phyloP scores from a whole-genome alignment of 352 stramenopile genomes.

The Globisporangium yorkense region DNA sequence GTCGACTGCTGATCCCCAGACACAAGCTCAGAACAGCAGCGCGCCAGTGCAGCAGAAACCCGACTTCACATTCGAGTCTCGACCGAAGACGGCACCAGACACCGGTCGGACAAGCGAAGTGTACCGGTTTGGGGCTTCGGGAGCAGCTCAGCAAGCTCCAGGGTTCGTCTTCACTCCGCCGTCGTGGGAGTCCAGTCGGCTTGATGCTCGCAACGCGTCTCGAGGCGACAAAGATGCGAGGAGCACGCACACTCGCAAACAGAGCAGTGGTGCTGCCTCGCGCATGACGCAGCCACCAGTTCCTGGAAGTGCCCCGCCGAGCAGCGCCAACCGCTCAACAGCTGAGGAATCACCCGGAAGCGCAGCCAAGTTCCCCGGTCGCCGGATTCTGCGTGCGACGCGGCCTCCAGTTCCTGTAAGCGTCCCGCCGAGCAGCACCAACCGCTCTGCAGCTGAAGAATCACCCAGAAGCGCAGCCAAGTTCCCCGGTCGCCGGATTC shows the following conservation, averaged over 20 bases:
- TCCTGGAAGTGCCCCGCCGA: not conserved
- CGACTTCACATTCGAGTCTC: slow-evolving; percentile 11
- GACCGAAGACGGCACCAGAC: not conserved
- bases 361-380: not conserved
- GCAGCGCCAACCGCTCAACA: not conserved
- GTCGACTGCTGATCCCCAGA: not conserved
- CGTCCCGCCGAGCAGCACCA: not conserved
- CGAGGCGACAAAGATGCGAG: no score
- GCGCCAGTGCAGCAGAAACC: slow-evolving; percentile 1
- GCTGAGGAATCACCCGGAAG: no score
- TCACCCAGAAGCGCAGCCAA: no score
- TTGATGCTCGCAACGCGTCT: no score
- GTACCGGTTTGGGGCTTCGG: slow-evolving; percentile 9
- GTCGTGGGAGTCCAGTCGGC: no score
- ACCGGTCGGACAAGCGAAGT: not conserved
- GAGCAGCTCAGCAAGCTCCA: not conserved
- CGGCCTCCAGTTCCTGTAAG: not conserved
- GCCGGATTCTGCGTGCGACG: slow-evolving; percentile 12
- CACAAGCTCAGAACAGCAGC: no score
- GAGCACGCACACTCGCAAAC: not conserved
- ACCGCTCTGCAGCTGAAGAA: no score
- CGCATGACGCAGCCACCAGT: not conserved
- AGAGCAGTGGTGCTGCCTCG: not conserved
- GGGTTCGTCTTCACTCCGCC: no score
- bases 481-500: slow-evolving; percentile 7